Conservation (phyloP, 2,329 filamentous ascomycete species). For the Aspergillus melleus region DNA sequence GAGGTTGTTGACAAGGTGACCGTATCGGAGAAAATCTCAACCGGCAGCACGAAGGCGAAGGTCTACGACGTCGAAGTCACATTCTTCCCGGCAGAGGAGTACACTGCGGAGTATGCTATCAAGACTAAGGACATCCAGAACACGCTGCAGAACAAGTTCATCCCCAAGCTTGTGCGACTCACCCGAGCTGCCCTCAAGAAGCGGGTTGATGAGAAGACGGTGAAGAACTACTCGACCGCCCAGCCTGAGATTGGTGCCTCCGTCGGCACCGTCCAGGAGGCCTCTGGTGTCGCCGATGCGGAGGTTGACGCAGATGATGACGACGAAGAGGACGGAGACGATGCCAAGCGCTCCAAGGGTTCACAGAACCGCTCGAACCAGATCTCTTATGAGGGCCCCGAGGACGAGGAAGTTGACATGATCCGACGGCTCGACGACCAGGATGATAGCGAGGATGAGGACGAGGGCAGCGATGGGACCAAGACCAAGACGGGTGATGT, state of each 20-base stretch:
- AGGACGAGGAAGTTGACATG: constrained; percentile 83
- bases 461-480: constrained; percentile 46
- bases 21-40: constrained; percentile 76
- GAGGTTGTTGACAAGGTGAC: constrained; percentile 79
- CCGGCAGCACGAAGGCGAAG: constrained; percentile 72
- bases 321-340: constrained; percentile 76
- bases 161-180: constrained; percentile 68
- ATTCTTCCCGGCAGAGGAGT: constrained; percentile 83
- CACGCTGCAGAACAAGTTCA: constrained; percentile 77
- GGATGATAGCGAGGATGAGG: constrained; percentile 51
- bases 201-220: constrained; percentile 62
- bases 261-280: constrained; percentile 57
- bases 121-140: constrained; percentile 71
- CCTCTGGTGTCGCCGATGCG: constrained; percentile 48
- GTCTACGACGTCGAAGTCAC: constrained; percentile 78
- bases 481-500: constrained; percentile 37
- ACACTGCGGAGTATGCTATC: constrained; percentile 83
- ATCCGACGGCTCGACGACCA: constrained; percentile 64
- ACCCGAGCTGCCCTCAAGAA: constrained; percentile 78
- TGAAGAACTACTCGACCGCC: constrained; percentile 62
- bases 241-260: constrained; percentile 73
- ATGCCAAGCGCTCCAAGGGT: constrained; percentile 61
- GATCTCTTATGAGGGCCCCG: constrained; percentile 86
- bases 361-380: constrained; percentile 73
- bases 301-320: constrained; percentile 67